Conservation (phyloP, 2,329 filamentous ascomycete species). For the Berkeleyomyces basicola region DNA sequence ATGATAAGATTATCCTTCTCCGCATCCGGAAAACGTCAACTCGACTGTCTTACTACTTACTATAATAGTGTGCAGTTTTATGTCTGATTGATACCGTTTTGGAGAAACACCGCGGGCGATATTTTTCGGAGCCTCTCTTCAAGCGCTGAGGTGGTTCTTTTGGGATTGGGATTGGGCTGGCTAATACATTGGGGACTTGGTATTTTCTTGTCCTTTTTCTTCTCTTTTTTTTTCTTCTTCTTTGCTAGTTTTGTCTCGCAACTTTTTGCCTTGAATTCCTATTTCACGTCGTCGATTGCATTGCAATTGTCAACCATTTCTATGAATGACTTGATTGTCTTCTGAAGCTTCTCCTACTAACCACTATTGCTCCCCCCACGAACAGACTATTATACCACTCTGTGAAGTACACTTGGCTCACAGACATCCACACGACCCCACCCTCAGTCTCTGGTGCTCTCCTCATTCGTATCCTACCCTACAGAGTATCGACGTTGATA, state of each 20-base stretch:
- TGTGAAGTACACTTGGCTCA: neutral
- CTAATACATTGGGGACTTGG: slow-evolving; percentile 6
- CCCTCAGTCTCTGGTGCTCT: neutral
- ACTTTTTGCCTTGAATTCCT: slow-evolving; percentile 3
- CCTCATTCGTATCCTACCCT: neutral
- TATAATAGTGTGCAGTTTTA: neutral
- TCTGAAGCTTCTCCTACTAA: neutral
- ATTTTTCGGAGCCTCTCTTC: slow-evolving; percentile 6
- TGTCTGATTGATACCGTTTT: neutral
- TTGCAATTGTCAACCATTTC: neutral
- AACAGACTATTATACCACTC: neutral
- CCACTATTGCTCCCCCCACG: neutral
- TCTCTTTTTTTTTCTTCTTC: neutral
- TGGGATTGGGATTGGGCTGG: slow-evolving; percentile 1
- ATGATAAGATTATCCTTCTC: neutral
- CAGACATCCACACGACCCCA: neutral
- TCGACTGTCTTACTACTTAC: neutral
- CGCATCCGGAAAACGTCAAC: neutral
- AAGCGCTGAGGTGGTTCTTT: slow-evolving; percentile 2
- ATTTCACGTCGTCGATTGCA: slow-evolving; percentile 1
- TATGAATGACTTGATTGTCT: neutral
- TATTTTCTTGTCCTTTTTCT: neutral
- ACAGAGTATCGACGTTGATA: neutral
- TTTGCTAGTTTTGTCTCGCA: slow-evolving; percentile 4
- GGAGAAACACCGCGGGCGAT: neutral